Evolutionary conservation across 805 yeast species (phyloP).

Genomic region (Candida railenensis): DNA sequence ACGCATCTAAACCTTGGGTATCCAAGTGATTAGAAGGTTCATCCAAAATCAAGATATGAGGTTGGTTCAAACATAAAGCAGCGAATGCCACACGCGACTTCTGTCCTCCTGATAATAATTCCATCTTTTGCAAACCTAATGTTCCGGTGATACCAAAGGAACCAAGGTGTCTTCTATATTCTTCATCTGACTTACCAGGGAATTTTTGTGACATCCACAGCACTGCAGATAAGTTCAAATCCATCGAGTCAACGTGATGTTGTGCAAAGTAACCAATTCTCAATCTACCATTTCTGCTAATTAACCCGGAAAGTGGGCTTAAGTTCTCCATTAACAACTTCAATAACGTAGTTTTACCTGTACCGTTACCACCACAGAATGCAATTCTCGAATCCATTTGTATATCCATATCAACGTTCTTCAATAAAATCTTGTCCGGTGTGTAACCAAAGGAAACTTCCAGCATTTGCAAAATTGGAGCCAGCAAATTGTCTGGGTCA

Average conservation of each 20-base stretch:
- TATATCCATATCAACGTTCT: constrained; percentile 82
- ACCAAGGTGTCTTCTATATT: constrained; percentile 93
- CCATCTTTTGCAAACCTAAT: constrained; percentile 87
- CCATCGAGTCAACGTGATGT: constrained; percentile 99
- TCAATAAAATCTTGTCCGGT: constrained; percentile 61
- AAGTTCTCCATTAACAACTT: constrained; percentile 80
- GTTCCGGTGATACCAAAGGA: constrained; percentile 97
- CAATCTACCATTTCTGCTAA: constrained; percentile 78
- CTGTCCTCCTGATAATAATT: constrained; percentile 93
- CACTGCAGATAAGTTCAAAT: constrained; percentile 78
- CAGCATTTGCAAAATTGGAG: constrained; percentile 88
- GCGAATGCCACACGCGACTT: constrained; percentile 98
- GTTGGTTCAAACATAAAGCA: constrained; percentile 83
- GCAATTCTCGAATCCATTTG: constrained; percentile 96
- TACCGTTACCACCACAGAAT: constrained; percentile 97
- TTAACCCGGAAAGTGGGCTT: constrained; percentile 73
- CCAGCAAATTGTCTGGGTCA: constrained; percentile 88
- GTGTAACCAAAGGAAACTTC: constrained; percentile 85
- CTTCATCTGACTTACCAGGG: constrained; percentile 96
- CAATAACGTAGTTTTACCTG: constrained; percentile 95
- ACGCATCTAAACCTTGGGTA: constrained; percentile 96
- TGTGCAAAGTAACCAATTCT: constrained; percentile 97
- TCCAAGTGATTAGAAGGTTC: constrained; percentile 99
- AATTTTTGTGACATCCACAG: constrained; percentile 87
- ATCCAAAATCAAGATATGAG: constrained; percentile 89